A percentile compares a stretch with the other conserved stretches of the same genome.
Conservation (phyloP, 2,329 filamentous ascomycete species). For the Colletotrichum kahawae region DNA sequence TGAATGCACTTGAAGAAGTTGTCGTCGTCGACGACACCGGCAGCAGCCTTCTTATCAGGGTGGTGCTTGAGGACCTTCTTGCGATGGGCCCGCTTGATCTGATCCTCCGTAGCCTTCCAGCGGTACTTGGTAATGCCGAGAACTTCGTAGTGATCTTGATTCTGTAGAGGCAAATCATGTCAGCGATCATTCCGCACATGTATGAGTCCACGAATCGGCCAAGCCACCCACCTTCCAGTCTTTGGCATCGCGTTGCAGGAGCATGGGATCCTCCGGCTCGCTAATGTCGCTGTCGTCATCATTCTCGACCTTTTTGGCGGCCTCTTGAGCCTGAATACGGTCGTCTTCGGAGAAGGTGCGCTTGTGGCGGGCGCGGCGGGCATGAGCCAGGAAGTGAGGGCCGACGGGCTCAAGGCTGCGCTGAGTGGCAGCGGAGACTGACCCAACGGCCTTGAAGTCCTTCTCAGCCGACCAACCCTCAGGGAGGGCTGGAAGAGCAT, state of each 20-base stretch:
- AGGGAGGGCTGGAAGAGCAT: constrained; percentile 77
- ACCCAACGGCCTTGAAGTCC: constrained; percentile 85
- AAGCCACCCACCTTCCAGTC: constrained; percentile 87
- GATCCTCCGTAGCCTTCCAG: constrained; percentile 91
- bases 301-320: constrained; percentile 93
- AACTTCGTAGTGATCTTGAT: constrained; percentile 97
- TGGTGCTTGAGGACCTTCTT: constrained; percentile 99
- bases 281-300: constrained; percentile 90
- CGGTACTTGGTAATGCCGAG: constrained; percentile 93
- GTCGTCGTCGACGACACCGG: constrained; percentile 87
- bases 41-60: constrained; percentile 97
- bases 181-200: neutral
- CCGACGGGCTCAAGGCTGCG: constrained; percentile 95
- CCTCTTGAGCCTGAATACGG: constrained; percentile 93
- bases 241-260: constrained; percentile 93
- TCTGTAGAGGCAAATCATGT: constrained; percentile 49
- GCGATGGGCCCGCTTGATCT: constrained; percentile 98
- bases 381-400: constrained; percentile 96
- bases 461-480: constrained; percentile 86
- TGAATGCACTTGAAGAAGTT: constrained; percentile 99
- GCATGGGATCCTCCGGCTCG: constrained; percentile 90
- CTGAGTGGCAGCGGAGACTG: constrained; percentile 77
- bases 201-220: neutral
- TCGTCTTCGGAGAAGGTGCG: constrained; percentile 99
- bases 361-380: constrained; percentile 92